phyloP scores from a whole-genome alignment of 2,329 filamentous ascomycete species.

The Xylaria sp. region DNA sequence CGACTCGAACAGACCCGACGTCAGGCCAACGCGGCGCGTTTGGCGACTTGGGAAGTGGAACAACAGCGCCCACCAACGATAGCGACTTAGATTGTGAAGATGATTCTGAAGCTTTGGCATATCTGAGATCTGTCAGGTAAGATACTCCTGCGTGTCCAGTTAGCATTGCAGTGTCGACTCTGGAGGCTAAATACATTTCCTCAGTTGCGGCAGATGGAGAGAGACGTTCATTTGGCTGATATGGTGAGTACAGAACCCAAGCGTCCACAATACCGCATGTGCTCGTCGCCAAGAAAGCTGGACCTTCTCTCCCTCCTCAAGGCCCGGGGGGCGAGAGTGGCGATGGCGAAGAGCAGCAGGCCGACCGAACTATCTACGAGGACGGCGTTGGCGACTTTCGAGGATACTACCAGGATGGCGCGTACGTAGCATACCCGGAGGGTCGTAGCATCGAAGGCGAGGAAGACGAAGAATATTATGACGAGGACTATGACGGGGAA shows the following conservation, averaged over 20 bases:
- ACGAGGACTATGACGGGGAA: conserved; percentile 45
- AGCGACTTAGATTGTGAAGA: conserved; percentile 66
- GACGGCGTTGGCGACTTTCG: conserved; percentile 62
- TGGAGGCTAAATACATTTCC: conserved; percentile 42
- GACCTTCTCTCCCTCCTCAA: conserved; percentile 60
- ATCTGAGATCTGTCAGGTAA: conserved; percentile 69
- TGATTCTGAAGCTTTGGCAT: conserved; percentile 65
- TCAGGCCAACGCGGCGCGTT: conserved; percentile 69
- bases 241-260: conserved; percentile 73
- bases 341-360: conserved; percentile 45
- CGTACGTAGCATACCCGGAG: conserved; percentile 73
- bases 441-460: conserved; percentile 45
- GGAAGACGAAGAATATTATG: conserved; percentile 41
- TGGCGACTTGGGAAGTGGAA: conserved; percentile 60
- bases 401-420: conserved; percentile 80
- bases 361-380: conserved; percentile 59
- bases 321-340: conserved; percentile 43
- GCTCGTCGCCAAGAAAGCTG: conserved; percentile 69
- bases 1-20: conserved; percentile 55
- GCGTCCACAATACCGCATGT: conserved; percentile 78
- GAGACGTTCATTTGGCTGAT: conserved; percentile 55
- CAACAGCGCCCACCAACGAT: conserved; percentile 49
- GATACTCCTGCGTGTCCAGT: conserved; percentile 40
- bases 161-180: conserved; percentile 22
- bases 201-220: conserved; percentile 35